Conservation (phyloP, 78 protist species). For the Pigoraptor vietnamica region DNA sequence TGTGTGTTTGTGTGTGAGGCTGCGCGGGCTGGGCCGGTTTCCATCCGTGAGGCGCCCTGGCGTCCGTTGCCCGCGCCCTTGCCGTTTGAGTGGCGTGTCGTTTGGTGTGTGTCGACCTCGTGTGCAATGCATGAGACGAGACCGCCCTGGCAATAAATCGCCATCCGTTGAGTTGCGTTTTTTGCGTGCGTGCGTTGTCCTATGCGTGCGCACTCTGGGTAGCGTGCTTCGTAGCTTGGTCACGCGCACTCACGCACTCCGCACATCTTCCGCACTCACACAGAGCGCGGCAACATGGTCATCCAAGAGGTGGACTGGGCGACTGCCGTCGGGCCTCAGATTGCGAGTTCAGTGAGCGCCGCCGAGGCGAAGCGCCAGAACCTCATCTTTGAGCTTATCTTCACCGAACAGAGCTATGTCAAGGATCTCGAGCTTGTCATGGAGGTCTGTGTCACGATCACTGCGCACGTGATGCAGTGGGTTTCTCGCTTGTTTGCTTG, state of each 20-base stretch:
- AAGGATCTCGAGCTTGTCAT: slow-evolving; percentile 1
- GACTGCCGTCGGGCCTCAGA: background rate
- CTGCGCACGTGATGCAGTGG: background rate
- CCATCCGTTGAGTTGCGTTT: too few relatives aligned
- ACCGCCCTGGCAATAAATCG: too few relatives aligned
- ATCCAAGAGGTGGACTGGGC: slow-evolving; percentile 3
- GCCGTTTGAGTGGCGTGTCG: too few relatives aligned
- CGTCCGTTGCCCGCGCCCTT: background rate
- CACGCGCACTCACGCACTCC: too few relatives aligned
- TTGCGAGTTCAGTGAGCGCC: background rate
- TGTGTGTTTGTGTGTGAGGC: background rate
- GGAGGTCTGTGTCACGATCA: background rate
- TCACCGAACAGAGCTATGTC: slow-evolving; percentile 14
- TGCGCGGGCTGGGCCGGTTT: background rate
- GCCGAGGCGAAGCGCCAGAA: slow-evolving; percentile 6
- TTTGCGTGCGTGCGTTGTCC: too few relatives aligned
- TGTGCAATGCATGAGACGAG: too few relatives aligned
- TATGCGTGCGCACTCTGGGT: too few relatives aligned
- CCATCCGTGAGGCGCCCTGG: background rate
- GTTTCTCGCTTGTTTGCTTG: background rate
- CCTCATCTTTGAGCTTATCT: slow-evolving; percentile 12
- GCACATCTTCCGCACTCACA: too few relatives aligned
- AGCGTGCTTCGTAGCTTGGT: too few relatives aligned
- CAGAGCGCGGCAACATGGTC: background rate
- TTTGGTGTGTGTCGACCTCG: too few relatives aligned